Conservation (phyloP, 495 filamentous ascomycete genomes). For the Lophium mytilinum region DNA sequence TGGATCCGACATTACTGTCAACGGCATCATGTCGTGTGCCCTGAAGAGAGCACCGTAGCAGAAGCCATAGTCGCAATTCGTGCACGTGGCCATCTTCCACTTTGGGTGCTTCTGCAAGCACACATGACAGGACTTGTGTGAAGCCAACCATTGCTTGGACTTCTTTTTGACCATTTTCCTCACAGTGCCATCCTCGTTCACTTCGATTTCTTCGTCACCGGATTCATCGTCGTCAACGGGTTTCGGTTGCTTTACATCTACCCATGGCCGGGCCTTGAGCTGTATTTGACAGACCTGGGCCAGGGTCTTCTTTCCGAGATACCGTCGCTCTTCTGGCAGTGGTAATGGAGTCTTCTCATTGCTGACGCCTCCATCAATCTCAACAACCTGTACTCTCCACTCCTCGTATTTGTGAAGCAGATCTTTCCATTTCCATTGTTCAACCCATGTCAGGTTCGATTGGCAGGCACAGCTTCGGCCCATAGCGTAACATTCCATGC, state of each 20-base stretch:
- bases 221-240: conserved; percentile 32
- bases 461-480: conserved; percentile 85
- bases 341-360: conserved; percentile 51
- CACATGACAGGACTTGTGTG: conserved; percentile 61
- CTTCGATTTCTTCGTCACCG: conserved; percentile 33
- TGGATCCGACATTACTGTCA: conserved; percentile 64
- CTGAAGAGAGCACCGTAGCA: conserved; percentile 86
- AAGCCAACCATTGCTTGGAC: conserved; percentile 39
- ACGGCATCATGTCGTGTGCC: conserved; percentile 79
- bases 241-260: conserved; percentile 44
- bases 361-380: conserved; percentile 52
- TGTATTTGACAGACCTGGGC: conserved; percentile 89
- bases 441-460: conserved; percentile 78
- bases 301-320: conserved; percentile 60
- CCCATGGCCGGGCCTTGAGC: conserved; percentile 60
- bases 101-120: conserved; percentile 63
- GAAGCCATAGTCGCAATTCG: conserved; percentile 62
- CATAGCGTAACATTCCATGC: conserved; percentile 94
- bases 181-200: conserved; percentile 36
- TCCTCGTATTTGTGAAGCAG: conserved; percentile 68
- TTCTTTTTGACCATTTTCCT: conserved; percentile 44
- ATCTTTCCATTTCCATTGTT: conserved; percentile 80
- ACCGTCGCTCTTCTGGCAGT: conserved; percentile 55
- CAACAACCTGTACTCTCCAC: conserved; percentile 70
- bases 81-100: conserved; percentile 77